Evolutionary conservation across 257 asterid genomes (phyloP).

Genomic region (Rauvolfia tetraphylla): DNA sequence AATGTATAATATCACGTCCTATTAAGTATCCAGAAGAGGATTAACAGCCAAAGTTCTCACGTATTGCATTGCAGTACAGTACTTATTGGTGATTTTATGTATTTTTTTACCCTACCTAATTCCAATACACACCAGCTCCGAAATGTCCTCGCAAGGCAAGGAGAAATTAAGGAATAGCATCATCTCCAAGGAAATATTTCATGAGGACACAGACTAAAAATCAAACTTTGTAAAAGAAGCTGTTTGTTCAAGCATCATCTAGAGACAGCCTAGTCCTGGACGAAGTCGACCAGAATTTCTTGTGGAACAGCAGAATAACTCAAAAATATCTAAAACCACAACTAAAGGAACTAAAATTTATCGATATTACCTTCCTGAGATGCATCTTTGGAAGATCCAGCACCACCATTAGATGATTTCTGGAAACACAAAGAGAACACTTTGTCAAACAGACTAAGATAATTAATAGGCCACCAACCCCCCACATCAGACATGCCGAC

Average conservation of each 20-base stretch:
- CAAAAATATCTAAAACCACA: neutral
- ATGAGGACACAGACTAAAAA: neutral
- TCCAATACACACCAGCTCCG: neutral
- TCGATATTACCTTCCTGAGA: constrained; percentile 54
- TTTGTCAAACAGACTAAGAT: constrained; percentile 2
- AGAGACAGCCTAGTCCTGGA: neutral
- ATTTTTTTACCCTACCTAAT: neutral
- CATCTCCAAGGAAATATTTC: neutral
- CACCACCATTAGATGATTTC: constrained; percentile 72
- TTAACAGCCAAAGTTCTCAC: neutral
- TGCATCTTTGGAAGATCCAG: constrained; percentile 51
- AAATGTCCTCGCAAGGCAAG: neutral
- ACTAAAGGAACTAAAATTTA: neutral
- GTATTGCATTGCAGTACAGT: neutral
- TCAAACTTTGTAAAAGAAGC: neutral
- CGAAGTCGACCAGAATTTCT: neutral
- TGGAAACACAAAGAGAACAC: constrained; percentile 21
- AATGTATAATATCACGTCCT: neutral
- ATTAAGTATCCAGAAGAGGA: neutral
- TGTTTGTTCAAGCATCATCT: neutral
- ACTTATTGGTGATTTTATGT: neutral
- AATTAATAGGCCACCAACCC: neutral
- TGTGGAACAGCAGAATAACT: constrained; percentile 5
- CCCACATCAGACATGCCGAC: neutral
- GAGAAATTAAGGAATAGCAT: neutral